Evolutionary conservation across 1,284 basidiomycete species (phyloP), one percentile per base, ranked within the genome.

Genomic region (Mycena citricolor): DNA sequence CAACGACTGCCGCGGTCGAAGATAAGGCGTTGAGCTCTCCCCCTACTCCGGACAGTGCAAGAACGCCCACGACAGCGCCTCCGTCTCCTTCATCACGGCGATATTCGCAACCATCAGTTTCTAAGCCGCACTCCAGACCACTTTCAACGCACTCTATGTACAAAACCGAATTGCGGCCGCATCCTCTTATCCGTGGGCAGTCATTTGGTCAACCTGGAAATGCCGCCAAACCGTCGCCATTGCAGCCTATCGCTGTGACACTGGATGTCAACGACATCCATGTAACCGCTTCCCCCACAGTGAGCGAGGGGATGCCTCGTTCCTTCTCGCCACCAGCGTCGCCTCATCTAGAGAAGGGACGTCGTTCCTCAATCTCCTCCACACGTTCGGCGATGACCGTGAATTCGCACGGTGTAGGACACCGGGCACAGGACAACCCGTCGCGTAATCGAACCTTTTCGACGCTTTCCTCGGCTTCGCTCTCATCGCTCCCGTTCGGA

Each of bases 181-280:
- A 88, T 58, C 86, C 85, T 6, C 71, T 88, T 39, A 86, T 88
- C 51, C 80, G 85, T 42, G 83, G 83, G 8, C 73, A 81, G 52
- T 85, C 85, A 0, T 78, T 74, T 47, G 77, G 79, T 8, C 71
- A 73, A 43, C 55, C 36, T 24, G 57, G 54, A 26, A 52, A 58
- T 45, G 37, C 60, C 39, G 61, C 70, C 43, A 80, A 77, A 59
- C 74, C 79, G 24, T 62, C 72, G 2, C 76, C 81, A 28, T 69
- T 85, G 14, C 71, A 78, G n/a, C 81, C 83, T 22, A 65, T 86
- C 33, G 77, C 81, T 1, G 74, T 81, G 29, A 76, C 76, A 8
- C 68, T 76, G 5, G 76, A 80, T 49, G 65, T 71, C 28, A 73
- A 73, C 10, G 67, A 67, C 45, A 64, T 67, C 11, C 60, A 67